Evolutionary conservation across 2,329 filamentous ascomycete genomes (phyloP).

Genomic region (Myriosclerotinia scirpicola): DNA sequence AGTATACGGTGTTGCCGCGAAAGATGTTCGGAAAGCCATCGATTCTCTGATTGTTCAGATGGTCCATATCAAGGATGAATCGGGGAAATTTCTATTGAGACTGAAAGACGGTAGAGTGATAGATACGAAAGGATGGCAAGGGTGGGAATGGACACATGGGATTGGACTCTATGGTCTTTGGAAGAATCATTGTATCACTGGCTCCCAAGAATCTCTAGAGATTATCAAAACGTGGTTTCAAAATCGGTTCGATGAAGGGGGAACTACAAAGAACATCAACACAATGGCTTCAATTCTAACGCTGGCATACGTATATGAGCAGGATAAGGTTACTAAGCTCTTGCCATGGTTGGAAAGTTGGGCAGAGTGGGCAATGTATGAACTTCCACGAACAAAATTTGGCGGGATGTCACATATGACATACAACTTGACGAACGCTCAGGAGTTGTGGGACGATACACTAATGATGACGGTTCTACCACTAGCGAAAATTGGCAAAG

Average conservation of each 20-base stretch:
- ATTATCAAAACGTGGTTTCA: slow-evolving; percentile 75
- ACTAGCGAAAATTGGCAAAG: slow-evolving; percentile 67
- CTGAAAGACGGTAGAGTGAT: slow-evolving; percentile 73
- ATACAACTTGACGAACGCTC: slow-evolving; percentile 64
- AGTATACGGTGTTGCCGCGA: slow-evolving; percentile 47
- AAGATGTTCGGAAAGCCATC: slow-evolving; percentile 54
- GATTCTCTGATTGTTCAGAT: slow-evolving; percentile 69
- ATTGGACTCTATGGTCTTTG: slow-evolving; percentile 79
- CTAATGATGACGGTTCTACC: slow-evolving; percentile 87
- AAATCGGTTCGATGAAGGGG: slow-evolving; percentile 51
- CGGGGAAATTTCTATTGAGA: slow-evolving; percentile 70
- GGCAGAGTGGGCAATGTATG: slow-evolving; percentile 82
- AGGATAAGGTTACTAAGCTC: slow-evolving; percentile 66
- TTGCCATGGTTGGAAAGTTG: slow-evolving; percentile 76
- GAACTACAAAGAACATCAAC: slow-evolving; percentile 78
- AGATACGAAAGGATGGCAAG: slow-evolving; percentile 72
- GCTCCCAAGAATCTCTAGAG: slow-evolving; percentile 56
- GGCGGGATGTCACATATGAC: slow-evolving; percentile 48
- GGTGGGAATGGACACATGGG: slow-evolving; percentile 83
- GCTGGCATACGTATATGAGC: slow-evolving; percentile 75
- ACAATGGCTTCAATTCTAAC: slow-evolving; percentile 79
- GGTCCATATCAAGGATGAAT: slow-evolving; percentile 74
- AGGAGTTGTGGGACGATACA: slow-evolving; percentile 83
- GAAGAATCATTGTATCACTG: slow-evolving; percentile 76
- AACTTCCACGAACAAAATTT: slow-evolving; percentile 68